Evolutionary conservation across 352 stramenopile genomes (phyloP), one percentile per base, ranked within the genome.

Genomic region (Elongisporangium senticosum): DNA sequence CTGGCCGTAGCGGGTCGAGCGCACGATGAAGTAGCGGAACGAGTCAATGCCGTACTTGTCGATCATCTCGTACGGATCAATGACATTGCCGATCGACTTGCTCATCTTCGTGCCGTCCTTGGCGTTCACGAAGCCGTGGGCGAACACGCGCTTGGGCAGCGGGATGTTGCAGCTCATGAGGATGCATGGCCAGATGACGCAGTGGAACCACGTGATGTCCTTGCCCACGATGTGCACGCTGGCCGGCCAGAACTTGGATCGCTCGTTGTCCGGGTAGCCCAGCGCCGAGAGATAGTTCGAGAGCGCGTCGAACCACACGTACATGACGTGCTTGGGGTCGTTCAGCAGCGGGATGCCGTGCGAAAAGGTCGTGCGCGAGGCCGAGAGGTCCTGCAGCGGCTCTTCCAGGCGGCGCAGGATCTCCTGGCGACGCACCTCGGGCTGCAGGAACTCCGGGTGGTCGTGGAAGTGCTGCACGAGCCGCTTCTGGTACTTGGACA

Each of bases 281-380:
- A 98, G 82, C 20, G 88, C 96, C 33, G 94, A 98, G 55, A 99
- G 78, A 67, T 99, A 99, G 80, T 99, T 99, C 7, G 94, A 82
- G 14, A 99, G 74, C 4, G 98, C 98, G 73, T 99, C 98, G 53
- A 99, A 97, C 98, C 98, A 99, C 51, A 99, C 98, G 75, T 99
- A 99, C 78, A 99, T 96, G 56, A 99, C 93, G 75, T 99, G 97
- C 65, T 84, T 68, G n/a, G 87, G 79, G 64, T 95, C 95, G 70
- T 98, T 96, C 0, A 96, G 96, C 51, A 99, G 82, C 37, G 85
- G 77, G 55, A 99, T 95, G 24, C 97, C 97, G 54, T 92, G 81
- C 55, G 77, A 78, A 65, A 99, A 99, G 4, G 96, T 99, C 33
- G 97, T 99, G 50, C 97, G 92, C 68, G 89, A 98, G 7, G 98